These are phyloP conservation scores for Casaregolazyma suthepensis DNA, from an alignment of 1,139 yeast genomes.

Conservation along the genomic window DNA sequence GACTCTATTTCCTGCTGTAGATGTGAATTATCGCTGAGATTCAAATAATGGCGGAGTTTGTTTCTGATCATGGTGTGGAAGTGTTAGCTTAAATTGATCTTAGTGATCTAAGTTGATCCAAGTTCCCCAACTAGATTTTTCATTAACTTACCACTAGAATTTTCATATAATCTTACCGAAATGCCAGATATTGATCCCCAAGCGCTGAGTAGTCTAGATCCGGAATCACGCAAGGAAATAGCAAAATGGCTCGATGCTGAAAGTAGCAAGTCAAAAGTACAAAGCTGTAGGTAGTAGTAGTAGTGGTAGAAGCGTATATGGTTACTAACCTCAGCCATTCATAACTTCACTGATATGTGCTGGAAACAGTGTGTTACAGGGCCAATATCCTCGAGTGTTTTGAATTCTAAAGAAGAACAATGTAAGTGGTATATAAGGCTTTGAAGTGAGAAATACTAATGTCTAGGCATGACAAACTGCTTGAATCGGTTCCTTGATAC, in stretches of 20 bases:
- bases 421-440: constrained; percentile 37
- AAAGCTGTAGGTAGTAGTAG: constrained; percentile 40
- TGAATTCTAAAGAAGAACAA: constrained; percentile 55
- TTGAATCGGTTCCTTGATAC: constrained; percentile 82
- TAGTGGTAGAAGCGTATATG: neutral
- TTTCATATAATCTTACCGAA: constrained; percentile 3
- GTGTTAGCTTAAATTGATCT: neutral
- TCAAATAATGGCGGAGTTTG: constrained; percentile 1
- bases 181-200: constrained; percentile 60
- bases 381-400: constrained; percentile 43
- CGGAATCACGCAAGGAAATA: constrained; percentile 65
- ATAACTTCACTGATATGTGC: constrained; percentile 83
- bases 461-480: constrained; percentile 54
- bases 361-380: constrained; percentile 75
- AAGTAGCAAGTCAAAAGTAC: constrained; percentile 82
- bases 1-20: neutral
- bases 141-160: neutral
- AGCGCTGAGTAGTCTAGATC: constrained; percentile 59
- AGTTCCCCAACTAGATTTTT: neutral
- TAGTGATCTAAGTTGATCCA: too few species aligned
- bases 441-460: neutral
- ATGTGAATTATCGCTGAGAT: neutral
- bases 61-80: neutral
- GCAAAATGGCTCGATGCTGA: constrained; percentile 73
- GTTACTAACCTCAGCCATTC: constrained; percentile 43